phyloP scores from a whole-genome alignment of 139 green algal genomes.

The Micromonas pusilla region DNA sequence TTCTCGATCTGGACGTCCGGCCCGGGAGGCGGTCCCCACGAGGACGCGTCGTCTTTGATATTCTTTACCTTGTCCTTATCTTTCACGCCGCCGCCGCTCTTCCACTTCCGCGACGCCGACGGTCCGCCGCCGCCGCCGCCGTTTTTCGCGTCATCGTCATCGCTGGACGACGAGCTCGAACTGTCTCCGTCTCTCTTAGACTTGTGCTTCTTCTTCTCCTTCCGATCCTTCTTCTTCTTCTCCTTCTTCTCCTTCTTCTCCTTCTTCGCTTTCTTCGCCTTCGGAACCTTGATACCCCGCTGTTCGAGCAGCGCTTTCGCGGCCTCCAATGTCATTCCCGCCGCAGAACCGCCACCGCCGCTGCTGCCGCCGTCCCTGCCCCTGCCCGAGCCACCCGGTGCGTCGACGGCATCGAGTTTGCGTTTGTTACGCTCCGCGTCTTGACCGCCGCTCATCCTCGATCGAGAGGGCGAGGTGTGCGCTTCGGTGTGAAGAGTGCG shows the following conservation, averaged over 20 bases:
- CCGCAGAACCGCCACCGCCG: no score
- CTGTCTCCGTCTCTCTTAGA: not conserved
- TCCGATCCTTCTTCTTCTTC: constrained; percentile 36
- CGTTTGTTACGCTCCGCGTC: no score
- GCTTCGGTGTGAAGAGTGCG: no score
- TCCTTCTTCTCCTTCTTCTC: constrained; percentile 30
- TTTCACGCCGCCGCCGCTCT: not conserved
- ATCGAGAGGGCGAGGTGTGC: no score
- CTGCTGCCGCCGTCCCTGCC: no score
- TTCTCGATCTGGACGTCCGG: constrained; percentile 25
- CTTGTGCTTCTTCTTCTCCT: constrained; percentile 39
- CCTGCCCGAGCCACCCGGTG: no score
- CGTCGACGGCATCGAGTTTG: no score
- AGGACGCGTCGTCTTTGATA: not conserved
- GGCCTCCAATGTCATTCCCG: not conserved
- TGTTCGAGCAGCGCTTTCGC: not conserved
- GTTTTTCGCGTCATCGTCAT: constrained; percentile 31
- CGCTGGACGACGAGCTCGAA: not conserved
- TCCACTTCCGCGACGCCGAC: no score
- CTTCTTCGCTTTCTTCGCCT: not conserved
- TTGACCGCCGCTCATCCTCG: no score
- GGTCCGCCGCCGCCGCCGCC: constrained; percentile 21
- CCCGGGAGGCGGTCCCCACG: not conserved
- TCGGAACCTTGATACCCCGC: not conserved
- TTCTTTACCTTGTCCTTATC: constrained; percentile 12